A percentile compares a stretch with the other conserved stretches of the same genome.
Evolutionary conservation across 1,284 basidiomycete species (phyloP).

Genomic region (Moesziomyces globuligerus): DNA sequence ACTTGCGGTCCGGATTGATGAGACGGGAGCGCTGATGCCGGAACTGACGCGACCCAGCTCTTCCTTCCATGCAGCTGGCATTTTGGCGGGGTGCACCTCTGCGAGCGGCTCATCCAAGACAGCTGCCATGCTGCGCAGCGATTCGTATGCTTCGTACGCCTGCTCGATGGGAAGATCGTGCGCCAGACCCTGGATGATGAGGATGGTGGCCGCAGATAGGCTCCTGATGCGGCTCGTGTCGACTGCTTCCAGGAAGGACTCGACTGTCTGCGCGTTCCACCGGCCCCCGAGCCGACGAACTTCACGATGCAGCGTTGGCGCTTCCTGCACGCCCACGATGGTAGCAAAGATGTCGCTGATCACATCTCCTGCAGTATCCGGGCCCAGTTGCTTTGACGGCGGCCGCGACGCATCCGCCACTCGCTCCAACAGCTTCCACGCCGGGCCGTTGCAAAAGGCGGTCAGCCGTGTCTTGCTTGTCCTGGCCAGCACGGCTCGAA

Average conservation of each 20-base stretch:
- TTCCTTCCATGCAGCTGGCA: slow-evolving; percentile 4
- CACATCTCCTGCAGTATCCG: slow-evolving; percentile 19
- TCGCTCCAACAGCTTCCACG: slow-evolving; percentile 25
- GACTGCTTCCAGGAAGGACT: slow-evolving; percentile 2
- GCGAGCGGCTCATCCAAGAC: background rate
- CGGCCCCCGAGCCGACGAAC: background rate
- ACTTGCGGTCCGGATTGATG: background rate
- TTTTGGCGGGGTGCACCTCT: background rate
- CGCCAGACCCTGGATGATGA: slow-evolving; percentile 14
- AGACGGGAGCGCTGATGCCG: slow-evolving; percentile 5
- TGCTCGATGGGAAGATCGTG: slow-evolving; percentile 17
- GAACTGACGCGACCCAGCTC: slow-evolving; percentile 29
- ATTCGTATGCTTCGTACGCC: slow-evolving; percentile 17
- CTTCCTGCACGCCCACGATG: slow-evolving; percentile 14
- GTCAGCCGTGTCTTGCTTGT: background rate
- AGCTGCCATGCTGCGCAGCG: slow-evolving; percentile 17
- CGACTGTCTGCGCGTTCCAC: background rate
- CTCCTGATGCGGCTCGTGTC: slow-evolving; percentile 12
- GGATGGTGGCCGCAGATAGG: slow-evolving; percentile 14
- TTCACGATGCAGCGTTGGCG: slow-evolving; percentile 6
- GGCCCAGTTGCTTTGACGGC: background rate
- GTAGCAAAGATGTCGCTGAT: slow-evolving; percentile 31
- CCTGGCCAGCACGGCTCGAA: slow-evolving; percentile 19
- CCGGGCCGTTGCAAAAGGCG: slow-evolving; percentile 12
- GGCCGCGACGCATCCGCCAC: slow-evolving; percentile 4